Base-by-base conservation (phyloP, 2,329 filamentous ascomycete species). In the Colletotrichum ledebouriae region DNA sequence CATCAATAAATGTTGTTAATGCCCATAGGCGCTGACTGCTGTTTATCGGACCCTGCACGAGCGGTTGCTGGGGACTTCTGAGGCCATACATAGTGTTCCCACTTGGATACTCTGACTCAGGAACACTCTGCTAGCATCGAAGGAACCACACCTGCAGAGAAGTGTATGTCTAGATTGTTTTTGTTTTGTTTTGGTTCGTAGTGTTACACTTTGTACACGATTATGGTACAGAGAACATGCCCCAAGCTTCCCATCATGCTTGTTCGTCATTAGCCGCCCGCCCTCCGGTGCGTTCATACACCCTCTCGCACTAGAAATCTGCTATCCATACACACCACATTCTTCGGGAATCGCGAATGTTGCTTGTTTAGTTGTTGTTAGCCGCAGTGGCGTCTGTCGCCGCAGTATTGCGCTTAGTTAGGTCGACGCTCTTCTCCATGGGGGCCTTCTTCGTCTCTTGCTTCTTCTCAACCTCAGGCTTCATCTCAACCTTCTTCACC, bases 301-400 rank as follows among this genome's bases (percentile, higher is more conserved):
- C 42, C 13, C 12, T 4, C 22, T 42, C 49, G 10, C 25, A 10
- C 34, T 29, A 33, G 12, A n/a, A 17, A 22, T n/a, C 42, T 58
- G 6, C 12, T 33, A 20, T 33, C 47, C 34, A 58, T 20, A 29
- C 41, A 7, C 22, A 29, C 3, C 3, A 9, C 12, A 29, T 50
- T 41, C n/a, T 13, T 44, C 44, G 13, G 3, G 12, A 39, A n/a
- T 13, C 50, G 47, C 15, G 50, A 9, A n/a, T 44, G 7, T 4
- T 34, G 3, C 29, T 50, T n/a, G n/a, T 29, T 50, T 50, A 62
- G 41, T 63, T 68, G n/a, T 71, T 64, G 72, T 79, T 79, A 22
- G 76, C 77, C 17, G 67, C 71, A 1, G 78, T 79, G 37, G 77
- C 77, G 53, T 79, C 78, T 13, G 72, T 71, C 1, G 75, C 75